Evolutionary conservation across 179 eudicot species (phyloP), one percentile per base, ranked within the genome.

Genomic region (Patellifolia procumbens): DNA sequence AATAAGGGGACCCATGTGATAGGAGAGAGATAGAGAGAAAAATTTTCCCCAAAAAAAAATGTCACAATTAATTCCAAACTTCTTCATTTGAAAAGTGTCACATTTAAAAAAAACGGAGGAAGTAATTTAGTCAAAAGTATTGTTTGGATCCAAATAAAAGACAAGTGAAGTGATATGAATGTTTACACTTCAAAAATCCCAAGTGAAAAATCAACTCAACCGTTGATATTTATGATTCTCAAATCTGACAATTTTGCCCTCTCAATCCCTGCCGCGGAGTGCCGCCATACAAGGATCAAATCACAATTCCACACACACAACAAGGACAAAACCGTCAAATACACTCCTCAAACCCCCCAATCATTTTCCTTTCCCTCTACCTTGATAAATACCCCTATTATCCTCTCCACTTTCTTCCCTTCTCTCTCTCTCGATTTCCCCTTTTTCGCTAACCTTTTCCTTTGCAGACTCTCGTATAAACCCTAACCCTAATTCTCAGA

Each of bases 401-500:
- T 29, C 81, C 19, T 68, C 29, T 28, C 29, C 55, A 1, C 34
- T 26, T 7, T 16, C 3, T 58, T 66, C 65, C 59, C 28, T 48
- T 42, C 63, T 59, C 66, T 48, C 78, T 45, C 78, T 17, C 64
- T 39, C 77, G 26, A 60, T 75, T 75, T 53, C 51, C 58, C 45
- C 61, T 65, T 64, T 82, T 82, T 73, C 75, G 76, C 80, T 77
- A 77, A 70, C 80, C 26, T 49, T 74, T 68, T 79, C 74, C 69
- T 74, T 68, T 79, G 82, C 87, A 75, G 81, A 72, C 52, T 45
- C 34, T 70, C 51, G 43, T 2, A 43, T 45, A 70, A 84, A 79
- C 85, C 81, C 81, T 81, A 84, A 85, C 74, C 83, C 83, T 79
- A 84, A 59, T 35, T 66, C 71, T 48, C 37, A 5, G 12, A 26